Evolutionary conservation across 2,329 filamentous ascomycete species (phyloP).

Genomic region (Fusarium floridanum): DNA sequence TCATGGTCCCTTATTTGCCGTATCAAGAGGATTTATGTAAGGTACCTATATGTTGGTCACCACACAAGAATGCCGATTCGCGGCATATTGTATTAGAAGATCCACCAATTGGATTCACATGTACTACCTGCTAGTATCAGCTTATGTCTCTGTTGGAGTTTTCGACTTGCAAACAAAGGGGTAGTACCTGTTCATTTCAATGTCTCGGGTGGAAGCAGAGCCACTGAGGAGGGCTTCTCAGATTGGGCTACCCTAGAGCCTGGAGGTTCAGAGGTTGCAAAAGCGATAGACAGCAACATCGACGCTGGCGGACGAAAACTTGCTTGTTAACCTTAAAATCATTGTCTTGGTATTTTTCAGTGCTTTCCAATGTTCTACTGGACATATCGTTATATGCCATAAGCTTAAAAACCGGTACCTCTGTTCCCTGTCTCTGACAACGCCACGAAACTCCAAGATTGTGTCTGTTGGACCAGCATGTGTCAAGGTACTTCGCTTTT

Average conservation of each 20-base stretch:
- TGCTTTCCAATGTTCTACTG: background rate
- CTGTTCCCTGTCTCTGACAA: too few relatives aligned
- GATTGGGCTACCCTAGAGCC: background rate
- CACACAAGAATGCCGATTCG: background rate
- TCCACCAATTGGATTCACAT: background rate
- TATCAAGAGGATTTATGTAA: too few relatives aligned
- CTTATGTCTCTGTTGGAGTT: background rate
- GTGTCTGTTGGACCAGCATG: too few relatives aligned
- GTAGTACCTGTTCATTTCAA: too few relatives aligned
- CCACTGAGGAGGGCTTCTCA: too few relatives aligned
- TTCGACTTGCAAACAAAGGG: background rate
- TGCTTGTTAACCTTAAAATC: background rate
- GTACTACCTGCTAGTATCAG: background rate
- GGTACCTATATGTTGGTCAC: background rate
- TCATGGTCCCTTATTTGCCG: too few relatives aligned
- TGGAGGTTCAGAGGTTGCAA: background rate
- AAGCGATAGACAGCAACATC: background rate
- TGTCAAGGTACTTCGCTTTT: too few relatives aligned
- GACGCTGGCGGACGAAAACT: background rate
- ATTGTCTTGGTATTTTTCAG: background rate
- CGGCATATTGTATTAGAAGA: background rate
- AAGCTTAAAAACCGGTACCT: background rate
- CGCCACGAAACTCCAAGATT: too few relatives aligned
- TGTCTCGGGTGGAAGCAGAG: too few relatives aligned
- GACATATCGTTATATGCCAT: background rate